phyloP scores from a whole-genome alignment of 2,329 filamentous ascomycete species.

The Teratosphaeriaceae sp. region DNA sequence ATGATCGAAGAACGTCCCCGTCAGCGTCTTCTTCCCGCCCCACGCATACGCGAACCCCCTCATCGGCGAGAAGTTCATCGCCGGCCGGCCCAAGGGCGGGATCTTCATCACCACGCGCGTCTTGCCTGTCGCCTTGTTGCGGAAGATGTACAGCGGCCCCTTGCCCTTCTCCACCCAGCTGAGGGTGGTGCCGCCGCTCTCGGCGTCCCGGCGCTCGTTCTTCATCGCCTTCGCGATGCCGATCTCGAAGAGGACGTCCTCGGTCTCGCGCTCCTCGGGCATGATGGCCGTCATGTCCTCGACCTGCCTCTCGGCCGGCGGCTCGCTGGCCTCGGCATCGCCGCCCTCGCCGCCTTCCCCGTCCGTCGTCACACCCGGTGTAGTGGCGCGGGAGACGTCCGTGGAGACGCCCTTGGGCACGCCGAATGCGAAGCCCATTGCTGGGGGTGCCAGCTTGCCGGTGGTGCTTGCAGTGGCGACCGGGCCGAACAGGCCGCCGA shows the following conservation, averaged over 20 bases:
- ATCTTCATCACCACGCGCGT: conserved; percentile 65
- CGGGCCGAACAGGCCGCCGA: conserved; percentile 13
- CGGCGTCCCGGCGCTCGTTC: conserved; percentile 44
- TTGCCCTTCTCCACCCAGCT: conserved; percentile 65
- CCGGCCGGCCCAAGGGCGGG: conserved; percentile 67
- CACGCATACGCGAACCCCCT: conserved; percentile 56
- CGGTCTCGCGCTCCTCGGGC: conserved; percentile 55
- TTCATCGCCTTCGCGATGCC: conserved; percentile 61
- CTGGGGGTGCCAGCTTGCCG: conserved; percentile 15
- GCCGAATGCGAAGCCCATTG: conserved; percentile 34
- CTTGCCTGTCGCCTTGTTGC: conserved; percentile 61
- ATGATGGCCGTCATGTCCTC: conserved; percentile 64
- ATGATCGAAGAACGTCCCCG: conserved; percentile 31
- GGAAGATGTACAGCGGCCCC: conserved; percentile 65
- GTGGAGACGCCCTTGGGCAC: conserved; percentile 27
- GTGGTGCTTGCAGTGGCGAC: conserved; percentile 7
- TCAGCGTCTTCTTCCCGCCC: conserved; percentile 35
- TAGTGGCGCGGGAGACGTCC: conserved; percentile 39
- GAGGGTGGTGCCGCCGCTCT: conserved; percentile 45
- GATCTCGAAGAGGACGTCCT: conserved; percentile 63
- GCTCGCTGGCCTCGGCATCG: conserved; percentile 24
- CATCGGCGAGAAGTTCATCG: conserved; percentile 63
- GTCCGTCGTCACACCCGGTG: conserved; percentile 41
- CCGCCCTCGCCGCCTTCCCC: conserved; percentile 21
- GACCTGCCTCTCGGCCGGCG: conserved; percentile 42